Evolutionary conservation across 495 filamentous ascomycete species (phyloP).

Genomic region (Xylaria palmicola): DNA sequence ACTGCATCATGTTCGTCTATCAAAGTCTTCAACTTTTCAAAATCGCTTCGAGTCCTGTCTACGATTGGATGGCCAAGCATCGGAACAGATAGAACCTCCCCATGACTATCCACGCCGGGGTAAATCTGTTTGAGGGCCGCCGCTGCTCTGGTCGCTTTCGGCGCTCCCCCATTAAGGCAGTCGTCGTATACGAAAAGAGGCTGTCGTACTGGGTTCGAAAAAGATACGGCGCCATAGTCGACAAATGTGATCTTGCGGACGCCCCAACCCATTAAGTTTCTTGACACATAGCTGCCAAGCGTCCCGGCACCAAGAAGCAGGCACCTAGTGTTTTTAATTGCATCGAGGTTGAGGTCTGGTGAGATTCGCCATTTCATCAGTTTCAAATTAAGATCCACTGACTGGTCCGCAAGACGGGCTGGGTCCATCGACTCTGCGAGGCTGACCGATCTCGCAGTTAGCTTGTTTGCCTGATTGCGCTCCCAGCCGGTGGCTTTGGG

Average conservation of each 20-base stretch:
- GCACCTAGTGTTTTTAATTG: slow-evolving; percentile 87
- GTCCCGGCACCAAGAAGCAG: slow-evolving; percentile 94
- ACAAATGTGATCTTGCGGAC: slow-evolving; percentile 96
- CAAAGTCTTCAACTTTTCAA: slow-evolving; percentile 67
- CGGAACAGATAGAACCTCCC: slow-evolving; percentile 79
- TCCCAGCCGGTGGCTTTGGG: slow-evolving; percentile 97
- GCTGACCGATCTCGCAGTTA: slow-evolving; percentile 72
- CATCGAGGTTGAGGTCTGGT: slow-evolving; percentile 80
- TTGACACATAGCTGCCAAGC: slow-evolving; percentile 86
- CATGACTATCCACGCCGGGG: slow-evolving; percentile 78
- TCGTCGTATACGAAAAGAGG: slow-evolving; percentile 88
- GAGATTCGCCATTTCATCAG: slow-evolving; percentile 98
- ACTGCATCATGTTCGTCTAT: slow-evolving; percentile 88
- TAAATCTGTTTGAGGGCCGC: slow-evolving; percentile 83
- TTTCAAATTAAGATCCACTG: slow-evolving; percentile 96
- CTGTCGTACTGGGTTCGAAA: slow-evolving; percentile 96
- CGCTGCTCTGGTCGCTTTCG: slow-evolving; percentile 81
- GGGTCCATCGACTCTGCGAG: slow-evolving; percentile 93
- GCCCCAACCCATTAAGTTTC: slow-evolving; percentile 92
- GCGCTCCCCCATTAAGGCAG: slow-evolving; percentile 78
- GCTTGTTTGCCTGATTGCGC: slow-evolving; percentile 70
- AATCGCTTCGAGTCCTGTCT: slow-evolving; percentile 70
- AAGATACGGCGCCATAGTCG: slow-evolving; percentile 90
- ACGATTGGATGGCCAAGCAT: slow-evolving; percentile 91
- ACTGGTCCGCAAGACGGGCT: slow-evolving; percentile 78